phyloP scores from a whole-genome alignment of 2,329 filamentous ascomycete genomes.

The Blastomyces parvus region DNA sequence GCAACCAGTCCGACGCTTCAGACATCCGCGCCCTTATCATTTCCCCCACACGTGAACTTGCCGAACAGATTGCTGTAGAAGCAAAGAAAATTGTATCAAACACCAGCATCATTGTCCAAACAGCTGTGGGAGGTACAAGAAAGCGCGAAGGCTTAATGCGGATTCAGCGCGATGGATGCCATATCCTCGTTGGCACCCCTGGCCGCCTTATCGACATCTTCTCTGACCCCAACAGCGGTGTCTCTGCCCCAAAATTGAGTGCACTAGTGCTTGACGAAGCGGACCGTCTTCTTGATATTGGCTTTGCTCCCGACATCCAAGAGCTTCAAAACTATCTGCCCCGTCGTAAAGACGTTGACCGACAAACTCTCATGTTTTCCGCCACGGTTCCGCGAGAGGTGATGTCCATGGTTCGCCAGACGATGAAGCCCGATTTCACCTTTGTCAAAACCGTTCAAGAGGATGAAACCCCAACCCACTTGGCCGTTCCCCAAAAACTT shows the following conservation, averaged over 20 bases:
- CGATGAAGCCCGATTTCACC: constrained; percentile 74
- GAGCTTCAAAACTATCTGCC: constrained; percentile 57
- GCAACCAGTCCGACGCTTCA: constrained; percentile 22
- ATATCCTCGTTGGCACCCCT: constrained; percentile 82
- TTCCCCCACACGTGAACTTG: constrained; percentile 54
- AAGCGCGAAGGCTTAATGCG: constrained; percentile 59
- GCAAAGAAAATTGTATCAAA: constrained; percentile 56
- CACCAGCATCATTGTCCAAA: constrained; percentile 60
- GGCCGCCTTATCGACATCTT: constrained; percentile 79
- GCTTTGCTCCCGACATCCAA: constrained; percentile 58
- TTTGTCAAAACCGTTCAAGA: constrained; percentile 81
- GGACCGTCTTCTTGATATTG: constrained; percentile 56
- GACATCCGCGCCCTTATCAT: constrained; percentile 53
- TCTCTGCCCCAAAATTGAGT: constrained; percentile 54
- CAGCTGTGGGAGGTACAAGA: constrained; percentile 84
- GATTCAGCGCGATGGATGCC: constrained; percentile 68
- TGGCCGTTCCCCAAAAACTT: constrained; percentile 70
- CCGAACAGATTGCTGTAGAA: constrained; percentile 59
- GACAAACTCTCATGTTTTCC: constrained; percentile 91
- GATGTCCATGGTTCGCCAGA: constrained; percentile 63
- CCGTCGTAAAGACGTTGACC: constrained; percentile 49
- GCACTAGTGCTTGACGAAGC: constrained; percentile 57
- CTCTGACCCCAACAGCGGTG: constrained; percentile 51
- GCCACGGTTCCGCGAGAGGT: constrained; percentile 84
- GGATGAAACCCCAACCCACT: constrained; percentile 76